phyloP scores from a whole-genome alignment of 2,329 filamentous ascomycete genomes.

The Ciborinia camelliae region DNA sequence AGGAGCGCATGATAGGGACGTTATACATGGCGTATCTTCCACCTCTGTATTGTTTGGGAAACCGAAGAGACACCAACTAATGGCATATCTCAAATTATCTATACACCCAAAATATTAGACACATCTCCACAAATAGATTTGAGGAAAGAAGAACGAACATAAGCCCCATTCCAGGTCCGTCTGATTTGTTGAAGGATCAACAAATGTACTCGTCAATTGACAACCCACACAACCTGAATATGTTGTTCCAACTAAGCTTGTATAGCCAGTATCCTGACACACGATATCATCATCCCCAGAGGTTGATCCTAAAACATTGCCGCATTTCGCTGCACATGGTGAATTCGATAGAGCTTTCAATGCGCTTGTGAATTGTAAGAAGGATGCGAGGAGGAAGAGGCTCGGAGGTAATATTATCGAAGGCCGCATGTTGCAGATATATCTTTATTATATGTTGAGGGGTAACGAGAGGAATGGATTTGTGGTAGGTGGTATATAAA shows the following conservation, averaged over 20 bases:
- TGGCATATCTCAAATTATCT: constrained; percentile 58
- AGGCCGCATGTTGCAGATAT: constrained; percentile 28
- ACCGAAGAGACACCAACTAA: constrained; percentile 55
- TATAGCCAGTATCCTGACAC: constrained; percentile 27
- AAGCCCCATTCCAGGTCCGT: constrained; percentile 54
- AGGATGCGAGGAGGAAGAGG: constrained; percentile 28
- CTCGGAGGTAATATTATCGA: constrained; percentile 19
- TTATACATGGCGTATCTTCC: constrained; percentile 46
- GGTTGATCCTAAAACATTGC: constrained; percentile 33
- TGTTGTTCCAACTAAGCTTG: constrained; percentile 21
- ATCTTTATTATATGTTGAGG: constrained; percentile 6
- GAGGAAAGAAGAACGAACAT: constrained; percentile 45
- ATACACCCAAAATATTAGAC: neutral
- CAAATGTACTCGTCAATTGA: constrained; percentile 45
- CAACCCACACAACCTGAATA: constrained; percentile 33
- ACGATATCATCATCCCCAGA: constrained; percentile 32
- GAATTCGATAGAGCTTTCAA: constrained; percentile 29
- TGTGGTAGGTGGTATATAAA: constrained; percentile 3
- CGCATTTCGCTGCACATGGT: constrained; percentile 34
- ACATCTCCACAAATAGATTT: neutral
- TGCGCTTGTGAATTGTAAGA: constrained; percentile 24
- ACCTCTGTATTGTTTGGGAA: constrained; percentile 44
- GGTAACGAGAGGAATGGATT: neutral
- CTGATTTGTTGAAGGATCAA: constrained; percentile 39
- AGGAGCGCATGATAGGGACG: constrained; percentile 53